Evolutionary conservation across 257 asterid genomes (phyloP), one percentile per base, ranked within the genome.

Genomic region (Scutellaria minor): DNA sequence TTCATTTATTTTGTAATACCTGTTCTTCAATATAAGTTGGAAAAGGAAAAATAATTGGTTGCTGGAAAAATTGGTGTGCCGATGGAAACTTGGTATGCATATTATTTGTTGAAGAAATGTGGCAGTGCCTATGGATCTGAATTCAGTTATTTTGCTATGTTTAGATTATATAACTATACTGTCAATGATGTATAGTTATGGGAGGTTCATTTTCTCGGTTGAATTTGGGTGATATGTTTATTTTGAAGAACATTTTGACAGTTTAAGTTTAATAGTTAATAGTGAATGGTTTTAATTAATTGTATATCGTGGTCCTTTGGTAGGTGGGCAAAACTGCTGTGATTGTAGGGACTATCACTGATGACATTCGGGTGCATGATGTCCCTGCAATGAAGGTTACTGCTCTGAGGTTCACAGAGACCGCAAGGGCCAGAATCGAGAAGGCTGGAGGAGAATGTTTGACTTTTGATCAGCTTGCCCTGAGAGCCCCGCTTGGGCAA

Each of bases 401-500:
- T 6, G 98, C 97, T 1, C 78, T 93, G 75, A 89, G 92, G 72
- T 91, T 89, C 86, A 93, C 98, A 0, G 94, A 91, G 82, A 86
- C 86, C 0, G 97, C 97, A 0, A 87, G 98, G 73, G 97, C 98
- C 63, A 82, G 98, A 72, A 87, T 93, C 52, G 98, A 89, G 86
- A 93, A 90, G 85, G 96, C 96, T 0, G 96, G 98, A n/a, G 98
- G 96, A 2, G 97, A 93, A 79, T 93, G 98, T 31, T 59, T 93
- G 81, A 91, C 98, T 0, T 93, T 93, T 15, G 98, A 93, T 58
- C 96, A 90, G 88, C 89, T 93, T 7, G 98, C 98, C 71, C 94
- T 93, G n/a, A 86, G 87, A 60, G 96, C 97, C 11, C 98, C 98
- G 0, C 97, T 93, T 60, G 97, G 98, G 5, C 97, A 93, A 81